Conservation (phyloP, 1,284 basidiomycete species). For the Marasmius fiardii region DNA sequence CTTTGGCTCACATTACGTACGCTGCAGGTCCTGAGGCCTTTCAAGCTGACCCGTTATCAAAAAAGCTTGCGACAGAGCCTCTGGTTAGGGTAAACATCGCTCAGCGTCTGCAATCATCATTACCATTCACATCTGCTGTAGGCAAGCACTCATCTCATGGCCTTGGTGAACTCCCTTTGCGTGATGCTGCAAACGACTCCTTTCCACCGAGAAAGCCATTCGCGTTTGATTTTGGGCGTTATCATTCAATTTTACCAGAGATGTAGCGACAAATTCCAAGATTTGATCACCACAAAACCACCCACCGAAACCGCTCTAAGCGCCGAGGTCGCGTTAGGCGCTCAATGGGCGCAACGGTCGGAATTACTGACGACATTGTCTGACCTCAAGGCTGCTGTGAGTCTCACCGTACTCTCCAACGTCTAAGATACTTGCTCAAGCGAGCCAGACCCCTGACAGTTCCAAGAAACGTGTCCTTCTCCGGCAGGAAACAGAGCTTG, state of each 20-base stretch:
- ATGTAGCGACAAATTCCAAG: conserved; percentile 86
- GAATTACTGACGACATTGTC: conserved; percentile 75
- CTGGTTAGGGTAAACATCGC: conserved; percentile 64
- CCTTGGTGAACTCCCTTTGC: conserved; percentile 90
- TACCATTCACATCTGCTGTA: conserved; percentile 24
- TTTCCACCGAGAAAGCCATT: conserved; percentile 94
- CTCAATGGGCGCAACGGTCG: conserved; percentile 82
- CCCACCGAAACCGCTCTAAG: conserved; percentile 36
- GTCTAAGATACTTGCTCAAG: conserved; percentile 4
- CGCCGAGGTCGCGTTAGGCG: conserved; percentile 58
- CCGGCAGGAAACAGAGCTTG: conserved; percentile 74
- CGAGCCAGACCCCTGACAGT: conserved; percentile 34
- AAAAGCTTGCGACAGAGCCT: conserved; percentile 62
- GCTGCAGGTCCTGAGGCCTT: conserved; percentile 77
- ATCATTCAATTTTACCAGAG: conserved; percentile 97
- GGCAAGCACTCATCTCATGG: conserved; percentile 84
- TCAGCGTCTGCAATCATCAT: not conserved
- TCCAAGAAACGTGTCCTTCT: conserved; percentile 54
- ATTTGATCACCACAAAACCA: conserved; percentile 52
- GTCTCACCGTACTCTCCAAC: conserved; percentile 17
- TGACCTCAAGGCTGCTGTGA: conserved; percentile 50
- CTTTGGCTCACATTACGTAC: not conserved
- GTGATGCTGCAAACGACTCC: conserved; percentile 92
- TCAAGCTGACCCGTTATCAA: conserved; percentile 69
- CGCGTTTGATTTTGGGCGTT: conserved; percentile 91